A percentile compares a stretch with the other conserved stretches of the same genome.
phyloP scores from a whole-genome alignment of 192 early-diverging fungal species.

The Pilaira anomala region DNA sequence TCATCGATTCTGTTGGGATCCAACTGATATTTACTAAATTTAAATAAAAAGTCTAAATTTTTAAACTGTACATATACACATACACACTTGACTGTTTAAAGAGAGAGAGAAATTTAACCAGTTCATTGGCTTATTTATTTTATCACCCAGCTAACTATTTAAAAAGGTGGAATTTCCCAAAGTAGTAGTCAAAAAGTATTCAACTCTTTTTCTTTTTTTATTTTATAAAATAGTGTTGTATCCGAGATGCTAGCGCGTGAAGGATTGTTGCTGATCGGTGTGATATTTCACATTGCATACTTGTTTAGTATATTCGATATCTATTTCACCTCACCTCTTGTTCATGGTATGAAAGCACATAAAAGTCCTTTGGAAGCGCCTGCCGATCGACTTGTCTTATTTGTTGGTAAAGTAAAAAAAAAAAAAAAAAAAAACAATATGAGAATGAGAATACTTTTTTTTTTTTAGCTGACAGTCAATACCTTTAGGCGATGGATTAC shows the following conservation, averaged over 20 bases:
- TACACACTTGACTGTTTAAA: no score
- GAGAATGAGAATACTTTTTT: neutral
- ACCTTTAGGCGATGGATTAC: conserved; percentile 81
- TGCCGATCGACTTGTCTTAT: conserved; percentile 82
- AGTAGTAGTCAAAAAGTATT: no score
- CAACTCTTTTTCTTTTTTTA: no score
- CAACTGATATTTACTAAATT: conserved; percentile 1
- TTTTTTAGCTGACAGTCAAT: neutral
- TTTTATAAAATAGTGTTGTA: no score
- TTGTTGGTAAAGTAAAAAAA: conserved; percentile 62
- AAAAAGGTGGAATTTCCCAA: no score
- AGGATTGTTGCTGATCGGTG: conserved; percentile 70
- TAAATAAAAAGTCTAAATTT: no score
- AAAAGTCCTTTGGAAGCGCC: conserved; percentile 65
- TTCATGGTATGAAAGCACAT: conserved; percentile 94
- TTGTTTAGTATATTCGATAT: conserved; percentile 94
- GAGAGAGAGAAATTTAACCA: no score
- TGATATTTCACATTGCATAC: conserved; percentile 91
- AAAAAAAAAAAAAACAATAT: neutral
- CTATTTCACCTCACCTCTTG: conserved; percentile 96
- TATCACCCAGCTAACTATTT: no score
- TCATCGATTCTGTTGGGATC: conserved; percentile 47
- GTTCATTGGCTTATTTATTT: no score
- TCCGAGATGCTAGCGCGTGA: conserved; percentile 34
- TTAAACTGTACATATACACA: no score